Evolutionary conservation across 2,329 filamentous ascomycete species (phyloP), one percentile per base, ranked within the genome.

Genomic region (Grosmannia huntii): DNA sequence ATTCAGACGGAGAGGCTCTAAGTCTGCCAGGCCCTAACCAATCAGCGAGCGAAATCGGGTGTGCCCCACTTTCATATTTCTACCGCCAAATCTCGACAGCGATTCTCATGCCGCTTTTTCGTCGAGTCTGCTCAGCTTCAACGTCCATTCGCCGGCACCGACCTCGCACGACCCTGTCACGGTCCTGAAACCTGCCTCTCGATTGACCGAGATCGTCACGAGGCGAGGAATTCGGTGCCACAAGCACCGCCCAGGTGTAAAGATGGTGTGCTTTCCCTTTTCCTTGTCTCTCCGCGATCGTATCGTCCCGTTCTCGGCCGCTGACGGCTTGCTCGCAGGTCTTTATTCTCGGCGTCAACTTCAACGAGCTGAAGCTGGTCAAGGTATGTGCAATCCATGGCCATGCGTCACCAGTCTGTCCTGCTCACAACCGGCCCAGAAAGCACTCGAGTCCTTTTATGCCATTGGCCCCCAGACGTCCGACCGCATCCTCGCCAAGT

Each of bases 341-440:
- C 68, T 89, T 94, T 76, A 85, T 97, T 67, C 79, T 92, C 68
- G 89, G 89, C 67, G 78, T 89, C 76, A 91, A 87, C 76, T 96
- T 97, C 76, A 76, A 82, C 66, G 91, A 96, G 75, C 75, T 77
- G 67, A 85, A 86, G 72, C 82, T 96, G 68, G 86, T 97, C 70
- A 87, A 87, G 78, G 90, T 89, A 83, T 71, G 74, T 38, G 36
- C 36, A 16, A 16, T 16, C 36, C 16, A 25, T 53, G 53, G 60
- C 23, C 46, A 46, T 55, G 48, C 33, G 11, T 16, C n/a, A 46
- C 31, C 53, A 57, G 5, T 5, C 31, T 33, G 31, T 33, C n/a
- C 31, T 28, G 19, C 46, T 50, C 44, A 46, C 27, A 16, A 58
- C 56, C n/a, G 6, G 31, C 2, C 3, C 62, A 83, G 86, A 85